Conservation (phyloP, 2,329 filamentous ascomycete species). For the Fusarium irregulare region DNA sequence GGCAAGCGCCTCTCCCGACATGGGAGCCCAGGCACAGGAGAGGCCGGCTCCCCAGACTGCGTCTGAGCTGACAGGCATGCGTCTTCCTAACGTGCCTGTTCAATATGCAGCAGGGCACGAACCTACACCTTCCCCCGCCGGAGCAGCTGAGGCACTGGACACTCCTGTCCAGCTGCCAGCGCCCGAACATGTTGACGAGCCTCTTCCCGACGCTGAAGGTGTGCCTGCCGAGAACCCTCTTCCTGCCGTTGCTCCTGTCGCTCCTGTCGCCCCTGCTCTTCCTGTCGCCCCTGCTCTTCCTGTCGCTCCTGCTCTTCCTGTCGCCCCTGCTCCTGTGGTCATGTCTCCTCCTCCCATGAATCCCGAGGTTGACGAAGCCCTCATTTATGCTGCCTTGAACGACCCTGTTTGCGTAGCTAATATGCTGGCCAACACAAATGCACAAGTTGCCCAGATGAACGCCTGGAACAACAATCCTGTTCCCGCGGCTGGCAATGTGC, state of each 20-base stretch:
- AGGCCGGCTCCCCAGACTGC: background rate
- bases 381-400: rapidly evolving
- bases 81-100: too few species aligned
- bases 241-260: too few species aligned
- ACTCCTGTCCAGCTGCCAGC: background rate
- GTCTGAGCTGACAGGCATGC: background rate
- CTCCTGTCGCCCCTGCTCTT: too few species aligned
- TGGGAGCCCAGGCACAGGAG: background rate
- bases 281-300: too few species aligned
- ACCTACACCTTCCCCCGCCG: background rate
- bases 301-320: too few species aligned
- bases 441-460: too few species aligned
- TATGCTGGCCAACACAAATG: too few species aligned
- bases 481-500: background rate
- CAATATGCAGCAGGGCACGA: background rate
- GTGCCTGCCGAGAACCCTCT: background rate
- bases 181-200: background rate
- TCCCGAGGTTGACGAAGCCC: rapidly evolving
- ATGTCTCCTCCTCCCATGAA: too few species aligned
- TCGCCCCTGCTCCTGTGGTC: too few species aligned
- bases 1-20: background rate
- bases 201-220: background rate
- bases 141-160: background rate
- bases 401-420: too few species aligned
- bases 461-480: too few species aligned